phyloP scores from a whole-genome alignment of 1,139 yeast species.

The Ogataea hybrid region DNA sequence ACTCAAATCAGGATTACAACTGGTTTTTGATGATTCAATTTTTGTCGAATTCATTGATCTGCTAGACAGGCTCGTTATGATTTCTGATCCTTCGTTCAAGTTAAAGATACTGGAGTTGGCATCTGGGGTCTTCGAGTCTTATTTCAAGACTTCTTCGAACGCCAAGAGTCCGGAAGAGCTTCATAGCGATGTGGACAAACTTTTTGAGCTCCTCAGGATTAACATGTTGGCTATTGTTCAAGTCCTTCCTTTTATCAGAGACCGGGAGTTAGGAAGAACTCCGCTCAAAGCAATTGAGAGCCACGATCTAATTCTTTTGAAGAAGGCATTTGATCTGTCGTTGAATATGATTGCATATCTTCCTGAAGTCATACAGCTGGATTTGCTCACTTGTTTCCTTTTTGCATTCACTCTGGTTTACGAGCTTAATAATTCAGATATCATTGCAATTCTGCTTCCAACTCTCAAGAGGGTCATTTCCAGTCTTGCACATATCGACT shows the following conservation, averaged over 20 bases:
- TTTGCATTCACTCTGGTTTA: conserved; percentile 61
- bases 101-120: conserved; percentile 45
- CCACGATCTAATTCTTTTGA: conserved; percentile 43
- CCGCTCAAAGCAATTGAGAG: conserved; percentile 24
- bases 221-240: conserved; percentile 62
- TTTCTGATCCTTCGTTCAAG: conserved; percentile 56
- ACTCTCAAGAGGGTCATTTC: conserved; percentile 41
- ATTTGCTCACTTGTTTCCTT: conserved; percentile 67
- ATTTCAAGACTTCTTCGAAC: conserved; percentile 30
- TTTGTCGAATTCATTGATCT: conserved; percentile 76
- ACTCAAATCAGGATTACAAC: conserved; percentile 54
- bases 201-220: conserved; percentile 79
- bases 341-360: conserved; percentile 61
- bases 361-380: conserved; percentile 66
- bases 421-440: conserved; percentile 38
- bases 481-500: conserved; percentile 14
- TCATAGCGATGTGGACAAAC: conserved; percentile 65
- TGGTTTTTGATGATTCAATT: conserved; percentile 64
- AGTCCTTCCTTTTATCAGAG: conserved; percentile 58
- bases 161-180: conserved; percentile 37
- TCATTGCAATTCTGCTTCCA: conserved; percentile 56
- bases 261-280: conserved; percentile 35
- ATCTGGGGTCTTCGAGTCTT: conserved; percentile 49
- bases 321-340: conserved; percentile 52
- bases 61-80: conserved; percentile 67